phyloP scores from a whole-genome alignment of 2,329 filamentous ascomycete genomes.

The Aspergillus fischeri region DNA sequence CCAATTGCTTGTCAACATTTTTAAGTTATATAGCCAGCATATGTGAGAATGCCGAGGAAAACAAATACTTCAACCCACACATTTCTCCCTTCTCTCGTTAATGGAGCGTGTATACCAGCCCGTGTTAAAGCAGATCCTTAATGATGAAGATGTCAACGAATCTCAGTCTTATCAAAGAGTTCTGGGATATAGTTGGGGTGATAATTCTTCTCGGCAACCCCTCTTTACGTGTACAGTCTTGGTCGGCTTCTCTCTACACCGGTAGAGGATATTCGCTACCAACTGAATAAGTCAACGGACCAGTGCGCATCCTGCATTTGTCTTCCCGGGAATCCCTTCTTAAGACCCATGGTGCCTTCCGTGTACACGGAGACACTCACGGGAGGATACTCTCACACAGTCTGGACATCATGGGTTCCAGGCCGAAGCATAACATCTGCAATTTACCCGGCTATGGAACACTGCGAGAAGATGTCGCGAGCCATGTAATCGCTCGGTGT shows the following conservation, averaged over 20 bases:
- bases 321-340: conserved; percentile 32
- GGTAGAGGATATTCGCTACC: conserved; percentile 7
- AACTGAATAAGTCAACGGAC: conserved; percentile 5
- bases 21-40: too few relatives aligned
- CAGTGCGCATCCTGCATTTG: conserved; percentile 19
- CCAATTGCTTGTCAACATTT: too few relatives aligned
- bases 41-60: too few relatives aligned
- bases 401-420: conserved; percentile 13
- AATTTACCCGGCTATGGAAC: conserved; percentile 7
- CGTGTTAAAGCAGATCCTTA: conserved; percentile 18
- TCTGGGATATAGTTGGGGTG: conserved; percentile 17
- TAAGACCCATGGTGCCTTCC: conserved; percentile 19
- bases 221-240: conserved; percentile 18
- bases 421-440: conserved; percentile 14
- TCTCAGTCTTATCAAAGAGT: conserved; percentile 9
- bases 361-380: conserved; percentile 28
- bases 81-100: too few relatives aligned
- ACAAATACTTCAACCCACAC: too few relatives aligned
- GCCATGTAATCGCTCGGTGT: not conserved
- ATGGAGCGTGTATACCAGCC: conserved; percentile 26
- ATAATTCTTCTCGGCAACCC: conserved; percentile 20
- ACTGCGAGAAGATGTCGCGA: conserved; percentile 4
- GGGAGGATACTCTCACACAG: conserved; percentile 21
- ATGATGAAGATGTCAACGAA: conserved; percentile 7
- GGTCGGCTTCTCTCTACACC: conserved; percentile 7